phyloP scores from a whole-genome alignment of 2,329 filamentous ascomycete genomes.

The Aspergillus pseudotamarii region DNA sequence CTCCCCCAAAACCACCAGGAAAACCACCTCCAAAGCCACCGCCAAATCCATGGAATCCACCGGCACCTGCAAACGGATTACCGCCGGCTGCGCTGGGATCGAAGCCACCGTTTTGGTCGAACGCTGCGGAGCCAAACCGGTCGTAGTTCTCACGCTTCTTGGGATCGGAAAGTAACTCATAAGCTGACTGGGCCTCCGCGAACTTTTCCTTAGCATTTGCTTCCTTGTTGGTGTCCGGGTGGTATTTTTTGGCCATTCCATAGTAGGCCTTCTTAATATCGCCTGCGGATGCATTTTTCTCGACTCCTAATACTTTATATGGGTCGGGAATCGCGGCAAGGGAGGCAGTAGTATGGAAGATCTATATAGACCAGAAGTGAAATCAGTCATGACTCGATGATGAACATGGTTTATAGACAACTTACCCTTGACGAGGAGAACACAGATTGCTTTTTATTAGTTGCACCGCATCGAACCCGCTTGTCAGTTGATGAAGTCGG shows the following conservation, averaged over 20 bases:
- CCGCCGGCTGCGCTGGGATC: slow-evolving; percentile 66
- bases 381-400: slow-evolving; percentile 8
- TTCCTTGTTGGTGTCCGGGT: slow-evolving; percentile 98
- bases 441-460: slow-evolving; percentile 28
- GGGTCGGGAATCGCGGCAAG: slow-evolving; percentile 79
- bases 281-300: slow-evolving; percentile 74
- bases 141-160: slow-evolving; percentile 94
- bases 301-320: slow-evolving; percentile 83
- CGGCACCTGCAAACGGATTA: slow-evolving; percentile 60
- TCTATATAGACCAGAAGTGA: slow-evolving; percentile 27
- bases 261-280: slow-evolving; percentile 99
- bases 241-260: slow-evolving; percentile 93
- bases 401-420: slow-evolving; percentile 6
- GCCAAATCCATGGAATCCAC: slow-evolving; percentile 63
- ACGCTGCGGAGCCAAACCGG: slow-evolving; percentile 81
- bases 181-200: slow-evolving; percentile 86
- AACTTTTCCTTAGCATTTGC: slow-evolving; percentile 92
- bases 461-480: slow-evolving; percentile 29
- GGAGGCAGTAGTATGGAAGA: slow-evolving; percentile 49
- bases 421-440: slow-evolving; percentile 36
- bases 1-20: slow-evolving; percentile 64
- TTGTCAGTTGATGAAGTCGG: slow-evolving; percentile 27
- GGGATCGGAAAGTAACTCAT: slow-evolving; percentile 89
- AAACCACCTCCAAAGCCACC: slow-evolving; percentile 57
- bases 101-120: slow-evolving; percentile 71